Evolutionary conservation across 768 basidiomycete genomes (phyloP).

Genomic region (Rhodotorula taiwanensis): DNA sequence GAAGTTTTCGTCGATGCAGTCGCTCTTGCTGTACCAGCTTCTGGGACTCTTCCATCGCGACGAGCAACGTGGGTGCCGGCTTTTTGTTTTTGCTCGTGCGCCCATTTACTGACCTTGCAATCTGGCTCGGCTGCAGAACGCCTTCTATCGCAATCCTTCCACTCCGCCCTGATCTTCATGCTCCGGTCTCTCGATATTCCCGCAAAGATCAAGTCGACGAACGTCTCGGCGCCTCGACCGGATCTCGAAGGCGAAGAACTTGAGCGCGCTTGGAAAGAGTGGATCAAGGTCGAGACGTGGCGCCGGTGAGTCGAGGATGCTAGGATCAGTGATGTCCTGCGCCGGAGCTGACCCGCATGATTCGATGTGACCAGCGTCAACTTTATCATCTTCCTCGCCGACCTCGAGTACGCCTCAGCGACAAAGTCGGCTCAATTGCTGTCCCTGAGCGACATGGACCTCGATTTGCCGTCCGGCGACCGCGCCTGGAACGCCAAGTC

Average conservation of each 20-base stretch:
- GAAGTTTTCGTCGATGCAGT: conserved; percentile 24
- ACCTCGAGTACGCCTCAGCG: conserved; percentile 29
- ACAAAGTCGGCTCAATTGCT: conserved; percentile 16
- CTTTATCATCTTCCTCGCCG: conserved; percentile 36
- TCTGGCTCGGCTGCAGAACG: conserved; percentile 21
- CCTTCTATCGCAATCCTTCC: conserved; percentile 30
- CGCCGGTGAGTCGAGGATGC: conserved; percentile 22
- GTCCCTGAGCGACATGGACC: conserved; percentile 16
- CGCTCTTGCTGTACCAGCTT: conserved; percentile 31
- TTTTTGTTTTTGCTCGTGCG: too few relatives aligned
- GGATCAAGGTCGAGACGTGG: conserved; percentile 33
- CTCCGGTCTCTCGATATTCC: conserved; percentile 23
- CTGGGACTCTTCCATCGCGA: conserved; percentile 35
- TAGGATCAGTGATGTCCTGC: too few relatives aligned
- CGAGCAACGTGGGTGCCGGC: conserved; percentile 32
- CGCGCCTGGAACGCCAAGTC: conserved; percentile 16
- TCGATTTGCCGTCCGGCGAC: conserved; percentile 26
- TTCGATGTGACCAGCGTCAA: conserved; percentile 11
- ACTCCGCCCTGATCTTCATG: conserved; percentile 31
- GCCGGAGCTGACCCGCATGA: not conserved
- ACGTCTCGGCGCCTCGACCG: not conserved
- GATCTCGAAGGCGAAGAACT: not conserved
- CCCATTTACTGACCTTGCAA: not conserved
- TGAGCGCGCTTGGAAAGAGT: conserved; percentile 18
- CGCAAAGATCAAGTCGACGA: not conserved